Percentiles rank a stretch among this genome's conserved stretches.
These are phyloP conservation scores for Exophiala sp. DNA, from an alignment of 2,329 filamentous ascomycete species.

Conservation along the genomic window DNA sequence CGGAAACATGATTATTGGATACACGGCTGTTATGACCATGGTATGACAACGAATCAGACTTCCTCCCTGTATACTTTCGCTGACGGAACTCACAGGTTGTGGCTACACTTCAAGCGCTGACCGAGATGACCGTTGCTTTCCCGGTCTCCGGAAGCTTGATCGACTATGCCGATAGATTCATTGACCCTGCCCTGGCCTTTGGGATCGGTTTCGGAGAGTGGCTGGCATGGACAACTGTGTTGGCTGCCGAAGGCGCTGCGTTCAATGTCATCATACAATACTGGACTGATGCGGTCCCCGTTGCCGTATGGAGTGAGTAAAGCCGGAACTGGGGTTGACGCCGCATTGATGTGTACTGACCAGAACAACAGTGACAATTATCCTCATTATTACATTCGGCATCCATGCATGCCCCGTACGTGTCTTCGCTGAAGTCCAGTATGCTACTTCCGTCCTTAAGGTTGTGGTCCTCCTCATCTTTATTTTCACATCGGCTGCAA, in stretches of 20 bases:
- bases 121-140: constrained; percentile 39
- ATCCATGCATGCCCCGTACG: constrained; percentile 54
- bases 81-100: background rate
- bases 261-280: constrained; percentile 29
- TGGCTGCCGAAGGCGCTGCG: constrained; percentile 29
- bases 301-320: background rate
- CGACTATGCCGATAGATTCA: constrained; percentile 38
- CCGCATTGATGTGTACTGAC: constrained; percentile 1
- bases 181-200: constrained; percentile 39
- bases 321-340: background rate
- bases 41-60: constrained; percentile 22
- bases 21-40: constrained; percentile 30
- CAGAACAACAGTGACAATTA: constrained; percentile 21
- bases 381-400: constrained; percentile 7
- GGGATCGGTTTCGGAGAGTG: constrained; percentile 30
- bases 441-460: constrained; percentile 2
- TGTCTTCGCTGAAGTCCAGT: constrained; percentile 6
- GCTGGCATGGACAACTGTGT: constrained; percentile 30
- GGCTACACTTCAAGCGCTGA: constrained; percentile 32
- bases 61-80: background rate
- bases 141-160: constrained; percentile 38
- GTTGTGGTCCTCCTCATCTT: constrained; percentile 3
- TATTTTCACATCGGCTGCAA: constrained; percentile 1
- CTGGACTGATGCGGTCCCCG: constrained; percentile 23
- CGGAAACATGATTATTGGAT: constrained; percentile 35